Evolutionary conservation across 2,329 filamentous ascomycete genomes (phyloP), one percentile per base, ranked within the genome.

Genomic region (Epichloe amarillans): DNA sequence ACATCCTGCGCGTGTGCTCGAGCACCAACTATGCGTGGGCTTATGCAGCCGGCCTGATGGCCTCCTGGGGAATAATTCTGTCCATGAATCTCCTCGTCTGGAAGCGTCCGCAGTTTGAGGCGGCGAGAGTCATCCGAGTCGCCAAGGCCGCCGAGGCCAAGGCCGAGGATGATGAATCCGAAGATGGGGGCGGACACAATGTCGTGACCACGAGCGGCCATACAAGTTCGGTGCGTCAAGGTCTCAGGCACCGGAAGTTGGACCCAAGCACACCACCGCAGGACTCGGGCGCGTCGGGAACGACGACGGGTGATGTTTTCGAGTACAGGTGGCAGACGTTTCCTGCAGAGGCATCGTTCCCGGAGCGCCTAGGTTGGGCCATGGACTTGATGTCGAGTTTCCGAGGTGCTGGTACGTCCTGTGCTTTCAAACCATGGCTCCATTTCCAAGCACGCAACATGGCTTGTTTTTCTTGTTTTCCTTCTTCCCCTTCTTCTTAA

Each of bases 261-360:
- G 26, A 12, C 33, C 2, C 39, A n/a, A 36, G 21, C 40, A 41
- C 21, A 12, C 6, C 39, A 14, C 43, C 23, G 3, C 21, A 40
- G 19, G 35, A 19, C n/a, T 2, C 39, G 10, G 14, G 5, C 12
- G 14, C 5, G 7, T 12, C 35, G 12, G 15, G 36, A 40, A 38
- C 33, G 14, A 17, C 6, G 19, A 33, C 12, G n/a, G 46, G 10
- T 2, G 33, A 66, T 17, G 63, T 65, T 5, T 66, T 66, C 44
- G 71, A 77, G 52, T 82, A 81, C 51, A 73, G 75, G 57, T 84
- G 80, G 80, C 73, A 84, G 60, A 63, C 71, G 1, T 84, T 75
- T 55, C 80, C 80, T 0, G 67, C 69, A 4, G 61, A 73, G 3
- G 73, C 64, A 1, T 61, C 74, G 0, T 73, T 80, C 44, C 48